Evolutionary conservation across 2,329 filamentous ascomycete species (phyloP), one percentile per base, ranked within the genome.

Genomic region (Apiospora aurea): DNA sequence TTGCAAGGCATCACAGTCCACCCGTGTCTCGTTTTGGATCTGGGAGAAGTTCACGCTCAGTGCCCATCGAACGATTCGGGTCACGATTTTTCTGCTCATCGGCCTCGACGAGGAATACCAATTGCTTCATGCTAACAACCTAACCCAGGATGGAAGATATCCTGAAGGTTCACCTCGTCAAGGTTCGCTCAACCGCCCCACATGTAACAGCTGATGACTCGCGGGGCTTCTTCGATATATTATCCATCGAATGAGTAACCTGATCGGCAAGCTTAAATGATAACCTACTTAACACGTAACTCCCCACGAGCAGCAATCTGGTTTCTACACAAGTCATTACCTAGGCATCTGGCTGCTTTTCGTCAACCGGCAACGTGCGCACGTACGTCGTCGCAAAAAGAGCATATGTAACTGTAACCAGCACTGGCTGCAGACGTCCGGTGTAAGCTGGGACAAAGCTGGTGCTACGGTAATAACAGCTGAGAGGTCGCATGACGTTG

Each of bases 171-270:
- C 41, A 43, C 8, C 14, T 53, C 49, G 10, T 61, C 4, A 61
- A 64, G 57, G 57, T 41, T 64, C 57, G 34, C 57, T 38, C 57
- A 41, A 4, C 57, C 29, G 53, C 53, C 53, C 53, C 53, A 38
- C 53, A 11, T 61, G 29, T 34, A 38, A 34, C 53, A 61, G 29
- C 53, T 61, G 53, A 61, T 61, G 53, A 61, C 53, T 61, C 53
- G 53, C 16, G 53, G 29, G 29, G 29, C 29, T 38, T 38, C 21
- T 38, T 38, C 2, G 34, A 38, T 5, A n/a, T 10, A 34, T 21
- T 10, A 34, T 21, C 34, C 29, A 41, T 64, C 34, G 57, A 38
- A 64, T 64, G 34, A 41, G 41, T 34, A 64, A 64, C 21, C 10
- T 24, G 57, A 64, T 41, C 57, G 57, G 34, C 51, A 61, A 26